Percentiles rank a stretch among this genome's conserved stretches.
phyloP scores from a whole-genome alignment of 768 basidiomycete species.

The Suillus fuscotomentosus region DNA sequence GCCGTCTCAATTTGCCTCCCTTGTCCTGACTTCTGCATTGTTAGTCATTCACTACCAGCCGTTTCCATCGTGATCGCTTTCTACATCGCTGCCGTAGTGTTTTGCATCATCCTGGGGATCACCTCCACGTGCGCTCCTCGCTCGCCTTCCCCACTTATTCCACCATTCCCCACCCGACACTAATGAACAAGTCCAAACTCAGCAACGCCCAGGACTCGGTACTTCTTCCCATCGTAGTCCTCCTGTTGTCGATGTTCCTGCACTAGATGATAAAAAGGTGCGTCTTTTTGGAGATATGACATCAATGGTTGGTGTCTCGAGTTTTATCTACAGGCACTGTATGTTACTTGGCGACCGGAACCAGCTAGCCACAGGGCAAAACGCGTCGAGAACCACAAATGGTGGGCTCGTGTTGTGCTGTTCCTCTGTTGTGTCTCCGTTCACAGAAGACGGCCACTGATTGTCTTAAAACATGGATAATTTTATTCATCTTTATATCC shows the following conservation, averaged over 20 bases:
- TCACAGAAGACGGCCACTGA: background rate
- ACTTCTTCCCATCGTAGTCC: background rate
- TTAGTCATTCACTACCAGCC: background rate
- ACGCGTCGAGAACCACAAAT: background rate
- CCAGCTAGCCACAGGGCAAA: background rate
- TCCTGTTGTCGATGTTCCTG: too few species aligned
- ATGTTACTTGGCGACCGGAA: background rate
- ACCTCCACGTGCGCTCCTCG: background rate
- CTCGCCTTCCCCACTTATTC: background rate
- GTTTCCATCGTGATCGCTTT: background rate
- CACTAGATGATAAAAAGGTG: too few species aligned
- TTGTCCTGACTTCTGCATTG: background rate
- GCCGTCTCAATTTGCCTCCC: background rate
- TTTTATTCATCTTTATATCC: background rate
- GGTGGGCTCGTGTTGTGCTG: background rate
- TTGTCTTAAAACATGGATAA: background rate
- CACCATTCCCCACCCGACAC: background rate
- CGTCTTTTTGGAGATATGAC: background rate
- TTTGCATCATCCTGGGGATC: background rate
- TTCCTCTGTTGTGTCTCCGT: background rate
- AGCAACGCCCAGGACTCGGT: background rate
- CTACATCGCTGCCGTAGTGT: background rate
- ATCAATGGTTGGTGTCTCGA: background rate
- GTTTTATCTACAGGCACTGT: background rate
- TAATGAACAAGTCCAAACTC: background rate